These are phyloP conservation scores for Fusarium succisae DNA, from an alignment of 2,329 filamentous ascomycete genomes.

Conservation along the genomic window DNA sequence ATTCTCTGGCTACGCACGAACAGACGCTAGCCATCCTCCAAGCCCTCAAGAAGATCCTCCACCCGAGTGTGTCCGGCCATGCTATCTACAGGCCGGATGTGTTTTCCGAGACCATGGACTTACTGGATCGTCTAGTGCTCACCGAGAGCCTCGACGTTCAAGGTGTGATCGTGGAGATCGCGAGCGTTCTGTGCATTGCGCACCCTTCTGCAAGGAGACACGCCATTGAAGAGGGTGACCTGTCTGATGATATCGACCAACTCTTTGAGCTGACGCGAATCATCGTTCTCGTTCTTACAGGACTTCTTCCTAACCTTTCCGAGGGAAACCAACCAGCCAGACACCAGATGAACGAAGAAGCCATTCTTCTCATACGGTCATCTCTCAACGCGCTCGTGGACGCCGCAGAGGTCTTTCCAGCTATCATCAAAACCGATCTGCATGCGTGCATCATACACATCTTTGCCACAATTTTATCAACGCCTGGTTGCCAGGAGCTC, in stretches of 20 bases:
- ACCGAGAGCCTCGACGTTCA: slow-evolving; percentile 92
- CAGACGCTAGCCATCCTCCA: slow-evolving; percentile 89
- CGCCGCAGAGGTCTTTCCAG: slow-evolving; percentile 93
- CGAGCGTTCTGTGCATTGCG: slow-evolving; percentile 85
- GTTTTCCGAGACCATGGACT: slow-evolving; percentile 96
- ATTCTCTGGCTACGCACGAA: slow-evolving; percentile 72
- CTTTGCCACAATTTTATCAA: slow-evolving; percentile 91
- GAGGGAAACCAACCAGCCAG: slow-evolving; percentile 73
- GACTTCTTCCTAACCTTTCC: slow-evolving; percentile 83
- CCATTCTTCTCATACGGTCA: slow-evolving; percentile 79
- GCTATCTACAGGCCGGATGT: slow-evolving; percentile 96
- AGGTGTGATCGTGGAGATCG: slow-evolving; percentile 92
- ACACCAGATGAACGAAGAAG: slow-evolving; percentile 87
- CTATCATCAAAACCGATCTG: slow-evolving; percentile 94
- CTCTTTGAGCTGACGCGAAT: slow-evolving; percentile 96
- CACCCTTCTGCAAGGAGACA: slow-evolving; percentile 82
- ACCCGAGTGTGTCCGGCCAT: slow-evolving; percentile 93
- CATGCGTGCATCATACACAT: slow-evolving; percentile 98
- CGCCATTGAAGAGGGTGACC: slow-evolving; percentile 71
- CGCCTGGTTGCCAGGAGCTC: slow-evolving; percentile 81
- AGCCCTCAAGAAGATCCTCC: slow-evolving; percentile 92
- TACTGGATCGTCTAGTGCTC: slow-evolving; percentile 89
- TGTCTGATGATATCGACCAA: slow-evolving; percentile 97
- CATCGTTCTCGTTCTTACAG: slow-evolving; percentile 91
- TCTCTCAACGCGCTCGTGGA: slow-evolving; percentile 90